A percentile compares a stretch with the other conserved stretches of the same genome.
Conservation (phyloP, 768 basidiomycete species). For the Lentinus brumalis region DNA sequence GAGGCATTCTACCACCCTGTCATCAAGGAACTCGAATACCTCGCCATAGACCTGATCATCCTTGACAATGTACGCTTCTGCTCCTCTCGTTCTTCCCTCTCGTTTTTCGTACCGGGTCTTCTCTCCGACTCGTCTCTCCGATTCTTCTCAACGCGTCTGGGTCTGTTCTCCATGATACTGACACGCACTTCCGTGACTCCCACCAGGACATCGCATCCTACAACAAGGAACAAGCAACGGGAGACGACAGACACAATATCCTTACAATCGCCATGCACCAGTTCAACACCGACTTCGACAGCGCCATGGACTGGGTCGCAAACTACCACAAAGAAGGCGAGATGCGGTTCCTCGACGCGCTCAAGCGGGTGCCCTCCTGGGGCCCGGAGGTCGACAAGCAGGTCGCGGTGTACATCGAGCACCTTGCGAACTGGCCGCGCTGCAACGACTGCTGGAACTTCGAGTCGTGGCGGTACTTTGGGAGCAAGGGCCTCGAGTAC, state of each 20-base stretch:
- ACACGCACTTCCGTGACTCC: neutral
- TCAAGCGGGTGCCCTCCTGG: slow-evolving; percentile 31
- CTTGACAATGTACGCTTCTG: slow-evolving; percentile 65
- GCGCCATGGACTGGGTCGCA: slow-evolving; percentile 22
- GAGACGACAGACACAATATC: slow-evolving; percentile 31
- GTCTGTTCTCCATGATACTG: too few relatives aligned
- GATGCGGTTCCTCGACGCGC: slow-evolving; percentile 24
- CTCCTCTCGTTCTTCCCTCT: too few relatives aligned
- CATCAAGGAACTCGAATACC: slow-evolving; percentile 52
- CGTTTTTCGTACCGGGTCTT: too few relatives aligned
- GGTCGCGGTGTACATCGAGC: slow-evolving; percentile 28
- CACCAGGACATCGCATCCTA: slow-evolving; percentile 32
- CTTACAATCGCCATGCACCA: slow-evolving; percentile 31
- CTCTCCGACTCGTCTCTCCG: too few relatives aligned
- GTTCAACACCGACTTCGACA: slow-evolving; percentile 16
- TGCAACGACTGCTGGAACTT: slow-evolving; percentile 33
- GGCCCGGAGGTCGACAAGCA: slow-evolving; percentile 28
- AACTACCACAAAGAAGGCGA: slow-evolving; percentile 18
- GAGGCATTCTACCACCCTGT: slow-evolving; percentile 54
- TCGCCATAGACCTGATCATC: slow-evolving; percentile 61
- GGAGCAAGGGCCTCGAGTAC: slow-evolving; percentile 27
- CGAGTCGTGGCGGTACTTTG: slow-evolving; percentile 36
- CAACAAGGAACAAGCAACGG: slow-evolving; percentile 32
- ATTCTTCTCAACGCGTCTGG: too few relatives aligned
- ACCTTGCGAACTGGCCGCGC: slow-evolving; percentile 31